Base-by-base conservation (phyloP, 176 grass and related monocot species). In the Aegilops speltoides region DNA sequence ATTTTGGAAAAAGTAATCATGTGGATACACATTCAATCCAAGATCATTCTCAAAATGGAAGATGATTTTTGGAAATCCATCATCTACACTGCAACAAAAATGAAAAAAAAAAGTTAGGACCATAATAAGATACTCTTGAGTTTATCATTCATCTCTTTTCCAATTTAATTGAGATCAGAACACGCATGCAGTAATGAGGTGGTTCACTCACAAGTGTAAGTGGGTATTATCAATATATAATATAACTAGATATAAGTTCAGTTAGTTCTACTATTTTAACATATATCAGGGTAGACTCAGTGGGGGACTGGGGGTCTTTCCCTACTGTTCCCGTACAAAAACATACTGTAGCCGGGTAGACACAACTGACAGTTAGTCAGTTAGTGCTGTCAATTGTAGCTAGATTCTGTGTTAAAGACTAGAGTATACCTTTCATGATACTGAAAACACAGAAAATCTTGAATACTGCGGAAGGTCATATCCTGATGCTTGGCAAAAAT, bases 1-100 rank as follows among this genome's bases (percentile, higher is more conserved):
- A 90, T 98, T 96, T 96, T 94, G 36, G 40, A 98, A 98, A 80
- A 98, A 88, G 84, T 98, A 98, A 59, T 96, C 97, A 85, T 98
- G 97, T 61, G 97, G 97, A 91, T 94, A 96, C 69, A 96, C 97
- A 85, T 91, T 88, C 46, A 98, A 81, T 56, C 77, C 64, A 76
- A 98, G 86, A 74, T 89, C 88, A 69, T 80, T 88, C 89, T 98
- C 90, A 91, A 98, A 98, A 88, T 90, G 91, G 80, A 98, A 98
- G 65, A 83, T 85, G 31, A 96, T 73, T 72, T 88, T 89, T 40
- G 97, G 94, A 82, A 98, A 98, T 82, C 72, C 90, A 77, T 94
- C 97, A 88, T 98, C 94, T 61, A 98, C 78, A 78, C 97, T 98
- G 94, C 82, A 98, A 87, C 10, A 37, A 31, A 79, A 54, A 78